Evolutionary conservation across 176 grass and related monocot species (phyloP).

Genomic region (Musa itinerans): DNA sequence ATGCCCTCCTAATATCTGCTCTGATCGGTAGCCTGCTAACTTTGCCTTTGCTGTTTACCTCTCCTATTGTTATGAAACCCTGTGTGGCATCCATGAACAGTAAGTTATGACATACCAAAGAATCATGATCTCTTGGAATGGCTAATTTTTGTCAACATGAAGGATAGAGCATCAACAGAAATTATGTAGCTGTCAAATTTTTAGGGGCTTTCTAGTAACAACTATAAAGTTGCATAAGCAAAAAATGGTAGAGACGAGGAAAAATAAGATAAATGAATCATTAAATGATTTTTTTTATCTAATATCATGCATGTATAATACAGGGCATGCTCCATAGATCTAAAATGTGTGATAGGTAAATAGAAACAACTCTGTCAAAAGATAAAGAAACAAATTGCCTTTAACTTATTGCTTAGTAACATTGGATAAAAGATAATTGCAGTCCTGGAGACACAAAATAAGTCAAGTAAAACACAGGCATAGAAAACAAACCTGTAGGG

Average conservation of each 20-base stretch:
- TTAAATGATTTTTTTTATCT: background rate
- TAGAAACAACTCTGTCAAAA: background rate
- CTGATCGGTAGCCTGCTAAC: constrained; percentile 54
- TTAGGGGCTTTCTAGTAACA: background rate
- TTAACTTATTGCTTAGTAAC: too few relatives aligned
- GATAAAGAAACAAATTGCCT: too few relatives aligned
- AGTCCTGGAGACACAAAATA: background rate
- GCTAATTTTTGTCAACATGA: background rate
- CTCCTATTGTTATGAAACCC: constrained; percentile 70
- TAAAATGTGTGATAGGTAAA: background rate
- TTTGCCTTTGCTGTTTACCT: constrained; percentile 76
- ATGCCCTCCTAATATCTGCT: constrained; percentile 60
- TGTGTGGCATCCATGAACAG: constrained; percentile 23
- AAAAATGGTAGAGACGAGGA: background rate
- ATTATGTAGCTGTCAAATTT: too few relatives aligned
- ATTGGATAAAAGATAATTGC: background rate
- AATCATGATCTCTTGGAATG: background rate
- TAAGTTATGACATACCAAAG: background rate
- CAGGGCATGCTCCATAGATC: background rate
- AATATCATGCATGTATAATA: background rate
- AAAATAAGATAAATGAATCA: background rate
- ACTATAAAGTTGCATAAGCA: background rate
- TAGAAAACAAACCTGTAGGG: background rate
- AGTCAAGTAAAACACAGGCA: background rate
- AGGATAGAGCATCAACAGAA: too few relatives aligned